Evolutionary conservation across 176 grass and related monocot genomes (phyloP), one percentile per base, ranked within the genome.

Genomic region (Typha latifolia): DNA sequence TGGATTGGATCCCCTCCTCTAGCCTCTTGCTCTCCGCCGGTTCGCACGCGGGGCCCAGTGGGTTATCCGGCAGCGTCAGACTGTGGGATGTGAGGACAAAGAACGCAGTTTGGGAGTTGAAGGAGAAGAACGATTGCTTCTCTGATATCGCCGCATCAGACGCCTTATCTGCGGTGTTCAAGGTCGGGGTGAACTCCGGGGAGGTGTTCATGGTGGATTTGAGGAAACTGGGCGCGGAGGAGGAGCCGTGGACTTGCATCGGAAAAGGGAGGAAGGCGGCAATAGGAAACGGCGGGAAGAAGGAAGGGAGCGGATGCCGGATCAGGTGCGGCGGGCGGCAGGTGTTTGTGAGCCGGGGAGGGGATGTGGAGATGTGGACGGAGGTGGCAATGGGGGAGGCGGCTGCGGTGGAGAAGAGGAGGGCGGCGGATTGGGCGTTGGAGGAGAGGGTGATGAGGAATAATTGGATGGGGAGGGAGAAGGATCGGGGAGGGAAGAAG

Each of bases 141-240:
- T 80, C 78, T 0, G 83, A 97, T 55, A 70, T 97, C 12, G 67
- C 85, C 0, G 75, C 72, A 2, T 97, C 88, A 0, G 81, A 87
- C 12, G 29, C 24, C 2, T 74, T 89, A 26, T 86, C 82, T 1
- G 79, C 83, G 0, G 50, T 97, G 48, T 87, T 92, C 70, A 97
- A 97, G 74, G 80, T 97, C 0, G 93, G 93, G 21, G 67, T 81
- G 2, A 78, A 71, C 7, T 92, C 88, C 0, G 78, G 85, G 0
- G 93, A 97, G 78, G 78, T 97, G 52, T 89, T 80, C 78, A 84
- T 97, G 93, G 70, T 75, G 20, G 93, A 97, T 62, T 64, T 97
- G 66, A 84, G 93, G 80, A 91, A 81, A 37, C 73, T 97, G 49
- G 23, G 74, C 66, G 68, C 77, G 48, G 80, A 61, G 31, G 55